Conservation (phyloP, 148 eudicot species). For the Drosera capensis region DNA sequence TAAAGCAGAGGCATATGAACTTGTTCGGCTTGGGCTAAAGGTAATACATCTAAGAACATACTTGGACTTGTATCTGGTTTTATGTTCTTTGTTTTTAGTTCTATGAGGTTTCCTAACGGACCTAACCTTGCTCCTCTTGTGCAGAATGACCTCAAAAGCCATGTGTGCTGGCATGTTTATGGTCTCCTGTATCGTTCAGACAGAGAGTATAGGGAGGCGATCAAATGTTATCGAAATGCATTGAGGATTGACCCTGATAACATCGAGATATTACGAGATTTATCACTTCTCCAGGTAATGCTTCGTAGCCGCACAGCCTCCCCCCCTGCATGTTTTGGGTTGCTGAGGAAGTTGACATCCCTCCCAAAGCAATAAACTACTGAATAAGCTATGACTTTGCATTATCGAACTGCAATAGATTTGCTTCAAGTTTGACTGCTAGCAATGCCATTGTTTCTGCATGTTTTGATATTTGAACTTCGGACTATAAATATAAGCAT, state of each 20-base stretch:
- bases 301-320: background rate
- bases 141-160: constrained; percentile 99
- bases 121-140: constrained; percentile 6
- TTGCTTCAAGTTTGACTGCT: too few species aligned
- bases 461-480: too few species aligned
- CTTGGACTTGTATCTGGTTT: constrained; percentile 3
- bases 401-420: too few species aligned
- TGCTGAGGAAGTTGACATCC: background rate
- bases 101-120: constrained; percentile 1
- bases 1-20: constrained; percentile 92
- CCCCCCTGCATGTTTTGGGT: background rate
- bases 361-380: too few species aligned
- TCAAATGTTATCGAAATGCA: constrained; percentile 95
- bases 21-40: constrained; percentile 94
- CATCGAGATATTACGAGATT: constrained; percentile 87
- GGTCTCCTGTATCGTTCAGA: constrained; percentile 97
- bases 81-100: background rate
- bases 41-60: too few species aligned
- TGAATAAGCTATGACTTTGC: too few species aligned
- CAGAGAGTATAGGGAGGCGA: constrained; percentile 95
- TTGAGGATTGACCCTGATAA: constrained; percentile 92
- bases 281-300: constrained; percentile 84
- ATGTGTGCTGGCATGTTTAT: constrained; percentile 99
- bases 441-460: too few species aligned
- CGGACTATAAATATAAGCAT: too few species aligned